Conservation (phyloP, 208 protist genomes). For the Pavlovales sp. region DNA sequence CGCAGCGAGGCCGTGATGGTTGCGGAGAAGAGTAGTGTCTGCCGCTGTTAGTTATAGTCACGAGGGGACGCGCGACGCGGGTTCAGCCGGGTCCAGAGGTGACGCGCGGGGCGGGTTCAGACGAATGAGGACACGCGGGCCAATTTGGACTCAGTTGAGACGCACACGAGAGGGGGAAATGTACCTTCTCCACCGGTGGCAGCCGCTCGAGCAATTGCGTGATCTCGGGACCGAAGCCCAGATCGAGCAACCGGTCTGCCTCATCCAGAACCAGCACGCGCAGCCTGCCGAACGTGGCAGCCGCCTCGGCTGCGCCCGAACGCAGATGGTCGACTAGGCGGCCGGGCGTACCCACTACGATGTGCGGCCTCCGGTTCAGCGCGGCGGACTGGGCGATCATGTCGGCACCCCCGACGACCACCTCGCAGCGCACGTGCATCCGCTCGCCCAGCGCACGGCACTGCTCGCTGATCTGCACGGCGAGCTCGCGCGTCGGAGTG, state of each 20-base stretch:
- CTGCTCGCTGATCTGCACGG: slow-evolving; percentile 55
- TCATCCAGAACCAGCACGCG: slow-evolving; percentile 68
- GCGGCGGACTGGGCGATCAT: slow-evolving; percentile 59
- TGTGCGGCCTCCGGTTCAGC: slow-evolving; percentile 62
- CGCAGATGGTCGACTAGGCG: slow-evolving; percentile 63
- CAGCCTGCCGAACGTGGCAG: background rate
- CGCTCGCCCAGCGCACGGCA: slow-evolving; percentile 51
- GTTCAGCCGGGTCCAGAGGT: no score
- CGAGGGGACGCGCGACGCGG: no score
- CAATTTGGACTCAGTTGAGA: no score
- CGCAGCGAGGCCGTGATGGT: slow-evolving; percentile 60
- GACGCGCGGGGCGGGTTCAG: no score
- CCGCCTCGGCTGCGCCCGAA: background rate
- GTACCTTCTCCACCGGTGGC: no score
- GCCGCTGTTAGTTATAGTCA: slow-evolving; percentile 49
- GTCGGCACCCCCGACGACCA: slow-evolving; percentile 50
- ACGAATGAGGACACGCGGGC: no score
- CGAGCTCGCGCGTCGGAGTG: slow-evolving; percentile 79
- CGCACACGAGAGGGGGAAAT: no score
- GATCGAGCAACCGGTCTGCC: slow-evolving; percentile 65
- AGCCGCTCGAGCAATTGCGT: slow-evolving; percentile 50
- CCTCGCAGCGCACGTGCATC: slow-evolving; percentile 10
- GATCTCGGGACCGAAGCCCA: slow-evolving; percentile 53
- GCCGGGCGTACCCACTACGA: slow-evolving; percentile 69
- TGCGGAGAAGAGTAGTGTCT: slow-evolving; percentile 74